Percentiles rank a stretch among this genome's conserved stretches.
Conservation (phyloP, 768 basidiomycete genomes). For the Wakefieldia striispora region DNA sequence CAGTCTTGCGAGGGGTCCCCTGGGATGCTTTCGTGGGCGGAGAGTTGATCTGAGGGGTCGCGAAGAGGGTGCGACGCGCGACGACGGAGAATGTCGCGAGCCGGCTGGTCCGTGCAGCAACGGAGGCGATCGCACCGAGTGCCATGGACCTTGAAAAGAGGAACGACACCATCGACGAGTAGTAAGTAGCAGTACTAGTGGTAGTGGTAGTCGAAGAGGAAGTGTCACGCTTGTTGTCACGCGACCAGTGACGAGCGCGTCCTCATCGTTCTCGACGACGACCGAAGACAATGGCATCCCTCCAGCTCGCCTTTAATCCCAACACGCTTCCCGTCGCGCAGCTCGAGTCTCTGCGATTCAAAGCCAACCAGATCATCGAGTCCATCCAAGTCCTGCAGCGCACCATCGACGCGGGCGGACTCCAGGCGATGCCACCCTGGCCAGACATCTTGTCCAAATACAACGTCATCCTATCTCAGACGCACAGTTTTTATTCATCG, state of each 20-base stretch:
- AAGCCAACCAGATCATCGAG: conserved; percentile 76
- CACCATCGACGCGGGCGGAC: conserved; percentile 34
- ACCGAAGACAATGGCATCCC: too few relatives aligned
- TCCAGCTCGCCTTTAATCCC: conserved; percentile 21
- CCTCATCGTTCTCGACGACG: background rate
- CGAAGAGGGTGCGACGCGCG: conserved; percentile 28
- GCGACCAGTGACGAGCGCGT: conserved; percentile 7
- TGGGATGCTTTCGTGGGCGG: conserved; percentile 4
- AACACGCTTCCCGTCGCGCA: conserved; percentile 58
- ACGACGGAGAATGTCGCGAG: background rate
- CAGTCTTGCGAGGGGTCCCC: background rate
- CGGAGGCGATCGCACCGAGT: background rate
- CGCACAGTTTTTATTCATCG: conserved; percentile 70
- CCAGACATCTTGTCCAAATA: conserved; percentile 86
- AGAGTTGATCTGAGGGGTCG: conserved; percentile 17
- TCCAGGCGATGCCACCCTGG: conserved; percentile 71
- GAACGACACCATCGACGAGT: conserved; percentile 10
- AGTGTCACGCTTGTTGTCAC: conserved; percentile 23
- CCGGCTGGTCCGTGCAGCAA: too few relatives aligned
- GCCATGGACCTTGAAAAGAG: conserved; percentile 11
- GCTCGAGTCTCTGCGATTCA: conserved; percentile 75
- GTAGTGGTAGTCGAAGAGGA: too few relatives aligned
- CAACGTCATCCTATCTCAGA: conserved; percentile 80
- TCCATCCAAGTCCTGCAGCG: conserved; percentile 61
- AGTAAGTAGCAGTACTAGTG: background rate